Evolutionary conservation across 2,329 filamentous ascomycete genomes (phyloP), one percentile per base, ranked within the genome.

Genomic region (Acarospora socialis): DNA sequence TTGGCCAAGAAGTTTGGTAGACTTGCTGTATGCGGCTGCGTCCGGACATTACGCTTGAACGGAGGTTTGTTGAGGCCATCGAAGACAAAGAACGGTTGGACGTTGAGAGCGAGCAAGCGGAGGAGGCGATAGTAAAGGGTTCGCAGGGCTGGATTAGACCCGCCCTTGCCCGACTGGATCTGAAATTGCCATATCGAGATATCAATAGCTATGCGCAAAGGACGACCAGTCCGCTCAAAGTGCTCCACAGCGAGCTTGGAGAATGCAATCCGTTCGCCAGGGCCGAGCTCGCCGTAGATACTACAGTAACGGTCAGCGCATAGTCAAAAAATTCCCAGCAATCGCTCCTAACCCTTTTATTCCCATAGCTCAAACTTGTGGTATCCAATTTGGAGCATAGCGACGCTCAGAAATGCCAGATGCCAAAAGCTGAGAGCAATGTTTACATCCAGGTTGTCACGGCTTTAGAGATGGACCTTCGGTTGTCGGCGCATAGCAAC

Each of bases 111-210:
- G 8, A 90, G 63, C 3, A 93, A 66, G 32, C 81, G 78, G 2
- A 87, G 63, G 0, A 95, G 70, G 20, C 90, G 79, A 55, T 92
- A 95, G 57, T 94, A 95, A 15, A 98, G 70, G 1, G 86, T 94
- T 35, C 90, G 73, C 21, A 94, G 66, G 1, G 86, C 86, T 5
- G 90, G 87, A 45, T 94, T 94, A 7, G 76, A 74, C 37, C 90
- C 90, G 28, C 87, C 83, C 60, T 75, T 74, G 12, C 81, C 81
- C 9, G 82, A 77, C 50, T 92, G 84, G 8, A 77, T 77, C 49
- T 98, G 90, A 49, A 93, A 95, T 26, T 93, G 79, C 90, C 90
- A 98, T 50, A 98, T 95, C 3, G 84, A 83, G 44, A 92, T 80
- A 51, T 98, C 90, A 42, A 98, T 80, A 22, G 90, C 90, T 28